Evolutionary conservation across 768 basidiomycete genomes (phyloP).

Genomic region (Russula sp.): DNA sequence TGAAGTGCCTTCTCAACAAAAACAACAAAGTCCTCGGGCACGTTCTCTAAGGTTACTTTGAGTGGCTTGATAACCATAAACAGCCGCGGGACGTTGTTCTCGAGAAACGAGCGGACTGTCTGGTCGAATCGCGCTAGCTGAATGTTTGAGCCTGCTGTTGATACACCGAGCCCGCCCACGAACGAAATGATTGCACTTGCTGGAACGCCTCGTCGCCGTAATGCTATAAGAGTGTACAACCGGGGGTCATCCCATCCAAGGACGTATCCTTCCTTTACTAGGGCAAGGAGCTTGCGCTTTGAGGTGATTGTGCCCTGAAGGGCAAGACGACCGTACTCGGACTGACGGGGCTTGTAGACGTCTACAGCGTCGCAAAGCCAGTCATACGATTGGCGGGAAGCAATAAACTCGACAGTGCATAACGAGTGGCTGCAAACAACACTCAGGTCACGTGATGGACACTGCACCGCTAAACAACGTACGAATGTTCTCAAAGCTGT

Average conservation of each 20-base stretch:
- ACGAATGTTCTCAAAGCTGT: constrained; percentile 99
- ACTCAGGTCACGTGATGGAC: constrained; percentile 11
- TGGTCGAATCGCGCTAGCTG: constrained; percentile 90
- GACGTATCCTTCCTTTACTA: constrained; percentile 84
- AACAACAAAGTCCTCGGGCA: constrained; percentile 78
- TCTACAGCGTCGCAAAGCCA: constrained; percentile 99
- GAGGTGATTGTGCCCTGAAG: constrained; percentile 95
- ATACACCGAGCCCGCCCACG: constrained; percentile 92
- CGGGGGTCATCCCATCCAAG: constrained; percentile 97
- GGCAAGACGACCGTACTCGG: constrained; percentile 91
- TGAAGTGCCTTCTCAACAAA: constrained; percentile 91
- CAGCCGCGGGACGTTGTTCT: constrained; percentile 81
- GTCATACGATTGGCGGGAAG: constrained; percentile 95
- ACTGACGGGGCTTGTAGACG: constrained; percentile 95
- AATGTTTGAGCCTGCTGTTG: constrained; percentile 78
- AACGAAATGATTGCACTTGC: constrained; percentile 93
- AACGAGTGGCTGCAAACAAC: constrained; percentile 74
- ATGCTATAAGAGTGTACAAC: constrained; percentile 92
- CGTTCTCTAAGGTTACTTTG: constrained; percentile 87
- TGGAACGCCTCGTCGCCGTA: constrained; percentile 93
- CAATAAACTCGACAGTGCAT: constrained; percentile 94
- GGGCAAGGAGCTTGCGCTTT: constrained; percentile 88
- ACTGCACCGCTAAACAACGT: constrained; percentile 39
- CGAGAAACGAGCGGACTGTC: constrained; percentile 81
- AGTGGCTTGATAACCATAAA: constrained; percentile 90